Evolutionary conservation across 1,139 yeast genomes (phyloP), one percentile per base, ranked within the genome.

Genomic region (Saccharomyces hybrid): DNA sequence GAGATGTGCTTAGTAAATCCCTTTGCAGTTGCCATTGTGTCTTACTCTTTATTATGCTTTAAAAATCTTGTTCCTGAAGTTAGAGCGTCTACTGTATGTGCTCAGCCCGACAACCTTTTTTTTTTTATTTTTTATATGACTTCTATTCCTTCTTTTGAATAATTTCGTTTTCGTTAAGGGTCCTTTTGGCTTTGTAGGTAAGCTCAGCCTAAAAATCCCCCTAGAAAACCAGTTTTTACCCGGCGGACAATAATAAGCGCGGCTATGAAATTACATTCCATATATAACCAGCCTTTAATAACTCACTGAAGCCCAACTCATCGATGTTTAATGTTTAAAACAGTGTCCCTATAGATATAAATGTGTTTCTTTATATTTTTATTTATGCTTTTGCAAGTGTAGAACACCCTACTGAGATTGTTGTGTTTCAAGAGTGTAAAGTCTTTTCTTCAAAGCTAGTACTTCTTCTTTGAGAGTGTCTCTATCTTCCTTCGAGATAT

Each of bases 1-100:
- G 71, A 67, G 11, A 68, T 68, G 52, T 64, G 68, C 16, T 58
- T 60, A 28, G 57, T 56, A 51, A 61, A 66, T 32, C 3, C 14
- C 14, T 49, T 54, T 47, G 49, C 44, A 7, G 48, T 46, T 11
- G 52, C 14, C 49, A 44, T 44, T 44, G 23, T 13, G 8, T 53
- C 51, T 48, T 25, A 32, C 14, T 13, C 14, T 5, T 16, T 3
- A 14, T 26, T 44, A 14, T 6, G 8, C 3, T 14, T 44, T 5
- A 44, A 6, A 9, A 26, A 6, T 26, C 14, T 6, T 13, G 28
- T 26, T 1, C 38, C 38, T 2, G 38, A 5, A 32, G 8, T 32
- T 5, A 32, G 14, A 13, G 38, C 38, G n/a, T 32, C 38, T 32
- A 20, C 38, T 13, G 7, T 5, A 20, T 32, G 14, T 32, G 14